Conservation (phyloP, 108 stramenopile genomes). For the Ochromonas danica region DNA sequence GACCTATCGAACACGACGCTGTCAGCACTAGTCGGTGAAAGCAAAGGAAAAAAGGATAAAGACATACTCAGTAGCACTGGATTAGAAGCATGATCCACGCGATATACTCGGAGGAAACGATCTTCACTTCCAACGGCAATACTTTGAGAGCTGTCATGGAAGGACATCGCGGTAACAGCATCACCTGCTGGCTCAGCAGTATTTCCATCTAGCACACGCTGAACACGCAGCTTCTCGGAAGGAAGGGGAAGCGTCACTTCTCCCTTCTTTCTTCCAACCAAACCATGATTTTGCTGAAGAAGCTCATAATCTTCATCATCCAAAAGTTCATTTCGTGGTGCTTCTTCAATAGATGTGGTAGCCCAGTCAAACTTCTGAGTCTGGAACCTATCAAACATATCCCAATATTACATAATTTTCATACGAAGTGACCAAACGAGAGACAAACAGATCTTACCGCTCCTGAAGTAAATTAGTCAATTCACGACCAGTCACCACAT, state of each 20-base stretch:
- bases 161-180: constrained; percentile 68
- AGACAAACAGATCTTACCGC: background rate
- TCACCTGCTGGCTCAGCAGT: constrained; percentile 67
- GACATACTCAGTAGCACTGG: no score
- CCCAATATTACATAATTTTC: no score
- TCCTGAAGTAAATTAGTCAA: constrained; percentile 2
- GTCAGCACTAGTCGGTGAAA: no score
- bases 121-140: constrained; percentile 64
- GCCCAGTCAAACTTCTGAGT: no score
- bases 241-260: no score
- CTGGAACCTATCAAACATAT: no score
- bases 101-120: constrained; percentile 78
- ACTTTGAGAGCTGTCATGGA: constrained; percentile 69
- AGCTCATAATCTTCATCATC: background rate
- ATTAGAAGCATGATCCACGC: no score
- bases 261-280: no score
- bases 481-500: constrained; percentile 9
- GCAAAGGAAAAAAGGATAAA: no score
- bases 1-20: no score
- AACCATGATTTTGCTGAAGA: background rate
- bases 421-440: no score
- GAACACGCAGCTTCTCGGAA: background rate
- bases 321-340: background rate
- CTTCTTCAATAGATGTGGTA: no score
- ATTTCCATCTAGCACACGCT: constrained; percentile 68